Evolutionary conservation across 2,329 filamentous ascomycete genomes (phyloP), one percentile per base, ranked within the genome.

Genomic region (Alternaria infectoria): DNA sequence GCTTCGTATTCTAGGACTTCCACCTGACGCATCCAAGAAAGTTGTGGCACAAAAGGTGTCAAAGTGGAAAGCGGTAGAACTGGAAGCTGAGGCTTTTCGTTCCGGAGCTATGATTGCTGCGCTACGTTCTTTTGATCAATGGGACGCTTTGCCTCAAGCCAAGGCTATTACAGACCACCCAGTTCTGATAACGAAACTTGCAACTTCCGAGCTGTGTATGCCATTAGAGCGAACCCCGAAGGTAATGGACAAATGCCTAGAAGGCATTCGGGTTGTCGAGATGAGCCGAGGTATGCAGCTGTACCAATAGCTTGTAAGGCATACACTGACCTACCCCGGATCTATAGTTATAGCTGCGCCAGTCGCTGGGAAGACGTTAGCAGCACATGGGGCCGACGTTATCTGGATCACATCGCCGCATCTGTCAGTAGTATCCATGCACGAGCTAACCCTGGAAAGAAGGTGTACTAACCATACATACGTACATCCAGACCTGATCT

Each of bases 111-210:
- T 85, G 1, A 82, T 86, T 3, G 83, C 84, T 15, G 84, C 85
- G 0, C 71, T 88, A 11, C 79, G 87, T 2, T 82, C 82, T 0
- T 85, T 83, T 45, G 62, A 76, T 3, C 75, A 87, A 64, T 88
- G 86, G 87, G 86, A 88, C 62, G 66, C 69, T 0, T 74, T 81
- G 2, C 82, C 85, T 0, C 85, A 87, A 56, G 81, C 84, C 0
- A 70, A 65, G 13, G 82, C 81, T 1, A 71, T 87, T 3, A 56
- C 75, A 1, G 77, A 84, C 43, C 81, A 83, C 11, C 86, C 87
- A 0, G 83, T 88, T 9, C 58, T 72, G 1, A 52, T 87, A 11
- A 74, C 67, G 0, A 80, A 81, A 32, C 57, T 85, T 0, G 54
- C 61, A 9, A 60, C 72, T 2, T 65, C 1, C 55, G 67, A 2